Percentiles rank a stretch among this genome's conserved stretches.
Evolutionary conservation across 371 early-diverging fungal species (phyloP).

Genomic region (Actinomortierella ambigua): DNA sequence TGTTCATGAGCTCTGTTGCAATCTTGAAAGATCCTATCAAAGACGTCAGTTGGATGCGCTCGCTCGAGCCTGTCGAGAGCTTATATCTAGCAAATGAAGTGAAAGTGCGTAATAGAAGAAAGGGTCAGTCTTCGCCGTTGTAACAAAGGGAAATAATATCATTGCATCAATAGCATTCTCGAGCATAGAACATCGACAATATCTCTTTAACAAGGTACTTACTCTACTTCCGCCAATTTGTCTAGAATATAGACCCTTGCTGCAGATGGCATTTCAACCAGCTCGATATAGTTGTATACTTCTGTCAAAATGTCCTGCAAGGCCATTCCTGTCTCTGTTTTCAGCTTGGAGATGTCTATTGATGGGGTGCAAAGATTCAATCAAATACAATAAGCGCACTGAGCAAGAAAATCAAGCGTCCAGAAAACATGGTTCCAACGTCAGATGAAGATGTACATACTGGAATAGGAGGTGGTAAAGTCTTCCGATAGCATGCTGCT

Average conservation of each 20-base stretch:
- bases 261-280: constrained; percentile 71
- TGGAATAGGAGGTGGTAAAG: constrained; percentile 77
- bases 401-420: constrained; percentile 1
- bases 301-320: constrained; percentile 87
- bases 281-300: constrained; percentile 63
- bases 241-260: constrained; percentile 72
- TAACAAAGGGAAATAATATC: not conserved
- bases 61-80: constrained; percentile 80
- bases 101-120: not conserved
- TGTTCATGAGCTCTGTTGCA: constrained; percentile 61
- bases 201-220: too few relatives aligned
- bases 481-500: constrained; percentile 81
- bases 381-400: not conserved
- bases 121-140: not conserved
- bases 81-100: constrained; percentile 58
- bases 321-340: constrained; percentile 85
- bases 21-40: constrained; percentile 81
- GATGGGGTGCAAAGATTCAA: too few relatives aligned
- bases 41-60: constrained; percentile 82
- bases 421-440: not conserved
- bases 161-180: not conserved
- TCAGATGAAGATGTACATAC: constrained; percentile 47
- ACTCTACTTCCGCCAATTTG: constrained; percentile 90
- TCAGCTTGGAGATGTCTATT: constrained; percentile 73
- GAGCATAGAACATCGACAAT: constrained; percentile 1